Base-by-base conservation (phyloP, 2,329 filamentous ascomycete species). In the Cordyceps pruinosa region DNA sequence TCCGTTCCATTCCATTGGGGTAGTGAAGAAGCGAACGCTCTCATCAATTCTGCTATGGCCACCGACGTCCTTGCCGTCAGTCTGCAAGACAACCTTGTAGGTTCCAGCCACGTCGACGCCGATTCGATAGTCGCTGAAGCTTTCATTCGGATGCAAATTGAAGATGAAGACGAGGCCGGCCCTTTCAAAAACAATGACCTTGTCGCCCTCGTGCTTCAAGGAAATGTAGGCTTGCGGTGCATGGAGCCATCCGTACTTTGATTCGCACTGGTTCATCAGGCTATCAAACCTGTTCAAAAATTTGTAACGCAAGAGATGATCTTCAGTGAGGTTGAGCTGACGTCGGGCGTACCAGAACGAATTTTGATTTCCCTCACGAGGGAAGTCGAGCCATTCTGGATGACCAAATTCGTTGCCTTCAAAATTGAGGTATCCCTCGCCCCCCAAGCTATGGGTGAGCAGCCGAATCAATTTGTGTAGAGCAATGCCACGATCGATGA, bases 321-420 rank as follows among this genome's bases (percentile, higher is more conserved):
- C 94, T 54, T 97, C 90, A 0, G 90, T 86, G 17, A 99, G 82
- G 72, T 99, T 97, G 64, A 97, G 85, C 71, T 97, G 93, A 59
- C 94, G 88, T 23, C 94, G 85, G 3, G 92, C 92, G 69, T 96
- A 96, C 85, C 90, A 93, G 79, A 92, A 97, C 46, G 89, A 94
- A 74, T 96, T 96, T 67, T 86, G 76, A 74, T 97, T 97, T 59
- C 94, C 94, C 66, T 87, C 90, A 52, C 94, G 89, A 4, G 94
- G 94, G 73, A 99, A 99, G 72, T 99, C 94, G 39, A 99, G 88
- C 94, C 94, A 99, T 73, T 99, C 94, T 0, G 94, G 94, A 69
- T 99, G 94, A 1, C 94, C 94, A 68, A 99, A 99, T 73, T 99
- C 94, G 72, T 99, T 99, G 60, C 94, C 94, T 75, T 97, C 92